Evolutionary conservation across 2,329 filamentous ascomycete species (phyloP).

Genomic region (Ascochyta rabiei): DNA sequence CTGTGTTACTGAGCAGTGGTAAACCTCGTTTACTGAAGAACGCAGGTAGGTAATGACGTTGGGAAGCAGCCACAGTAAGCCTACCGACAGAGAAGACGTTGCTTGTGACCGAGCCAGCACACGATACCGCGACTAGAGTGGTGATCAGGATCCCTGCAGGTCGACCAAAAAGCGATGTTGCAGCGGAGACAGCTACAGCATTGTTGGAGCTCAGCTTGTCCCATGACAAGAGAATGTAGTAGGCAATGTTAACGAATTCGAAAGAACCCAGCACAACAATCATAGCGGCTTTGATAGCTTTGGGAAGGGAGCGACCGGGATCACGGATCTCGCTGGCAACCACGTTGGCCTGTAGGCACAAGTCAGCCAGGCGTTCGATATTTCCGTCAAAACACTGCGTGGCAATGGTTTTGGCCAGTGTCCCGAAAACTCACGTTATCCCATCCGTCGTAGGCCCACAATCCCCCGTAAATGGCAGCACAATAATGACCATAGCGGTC

Average conservation of each 20-base stretch:
- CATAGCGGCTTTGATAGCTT: constrained; percentile 66
- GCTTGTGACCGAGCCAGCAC: constrained; percentile 66
- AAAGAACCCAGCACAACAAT: constrained; percentile 66
- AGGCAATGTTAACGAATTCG: constrained; percentile 65
- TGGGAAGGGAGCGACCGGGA: constrained; percentile 55
- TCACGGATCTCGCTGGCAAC: constrained; percentile 47
- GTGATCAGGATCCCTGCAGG: constrained; percentile 62
- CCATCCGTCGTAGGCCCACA: constrained; percentile 72
- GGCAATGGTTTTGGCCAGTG: not conserved
- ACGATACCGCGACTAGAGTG: constrained; percentile 64
- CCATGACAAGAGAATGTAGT: constrained; percentile 69
- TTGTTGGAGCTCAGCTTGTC: constrained; percentile 63
- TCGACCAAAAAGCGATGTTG: constrained; percentile 57
- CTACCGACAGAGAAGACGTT: constrained; percentile 68
- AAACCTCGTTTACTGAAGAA: constrained; percentile 41
- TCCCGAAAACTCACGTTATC: constrained; percentile 59
- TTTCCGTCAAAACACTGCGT: not conserved
- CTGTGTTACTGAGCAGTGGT: constrained; percentile 15
- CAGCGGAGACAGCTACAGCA: constrained; percentile 65
- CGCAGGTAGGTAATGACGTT: constrained; percentile 43
- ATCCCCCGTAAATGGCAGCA: constrained; percentile 65
- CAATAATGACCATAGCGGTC: constrained; percentile 65
- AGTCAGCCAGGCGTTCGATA: not conserved
- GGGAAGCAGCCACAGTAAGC: constrained; percentile 63
- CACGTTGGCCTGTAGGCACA: constrained; percentile 41